Percentiles rank a stretch among this genome's conserved stretches.
Conservation (phyloP, 139 green algal genomes). For the Chlorella vulgaris region DNA sequence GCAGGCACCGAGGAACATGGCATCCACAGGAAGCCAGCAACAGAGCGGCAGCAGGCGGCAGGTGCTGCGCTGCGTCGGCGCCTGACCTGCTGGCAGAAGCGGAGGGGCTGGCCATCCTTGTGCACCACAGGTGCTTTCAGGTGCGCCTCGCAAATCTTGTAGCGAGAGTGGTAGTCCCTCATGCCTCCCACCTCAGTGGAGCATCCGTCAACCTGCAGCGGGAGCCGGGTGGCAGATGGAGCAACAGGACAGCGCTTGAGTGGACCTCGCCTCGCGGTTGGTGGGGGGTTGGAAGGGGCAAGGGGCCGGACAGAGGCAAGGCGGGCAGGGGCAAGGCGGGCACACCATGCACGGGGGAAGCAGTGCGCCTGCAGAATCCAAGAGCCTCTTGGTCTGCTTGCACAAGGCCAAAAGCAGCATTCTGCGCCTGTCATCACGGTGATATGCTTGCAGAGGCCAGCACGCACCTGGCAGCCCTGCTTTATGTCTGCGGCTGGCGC, state of each 20-base stretch:
- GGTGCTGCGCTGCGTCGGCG: too few species aligned
- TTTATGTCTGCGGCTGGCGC: background rate
- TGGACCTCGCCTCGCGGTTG: background rate
- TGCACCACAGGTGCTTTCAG: constrained; percentile 51
- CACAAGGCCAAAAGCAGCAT: too few species aligned
- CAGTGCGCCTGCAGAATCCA: too few species aligned
- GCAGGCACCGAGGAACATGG: too few species aligned
- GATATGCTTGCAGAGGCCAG: too few species aligned
- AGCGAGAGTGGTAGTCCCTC: constrained; percentile 80
- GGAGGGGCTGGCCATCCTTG: constrained; percentile 28
- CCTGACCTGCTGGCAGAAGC: constrained; percentile 54
- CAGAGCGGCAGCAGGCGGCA: background rate
- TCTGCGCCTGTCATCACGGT: too few species aligned
- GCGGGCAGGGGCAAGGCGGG: background rate
- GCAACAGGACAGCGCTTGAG: background rate
- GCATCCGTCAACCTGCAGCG: constrained; percentile 74
- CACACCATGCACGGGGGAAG: too few species aligned
- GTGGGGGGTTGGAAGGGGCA: too few species aligned
- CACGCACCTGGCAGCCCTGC: constrained; percentile 24
- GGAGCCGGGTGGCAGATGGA: too few species aligned
- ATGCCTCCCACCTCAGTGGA: constrained; percentile 58
- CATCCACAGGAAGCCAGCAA: too few species aligned
- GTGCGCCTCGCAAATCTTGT: constrained; percentile 82
- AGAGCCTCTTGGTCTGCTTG: too few species aligned
- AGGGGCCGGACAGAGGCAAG: too few species aligned